Evolutionary conservation across 805 yeast species (phyloP).

Genomic region (Lipomyces oligophaga): DNA sequence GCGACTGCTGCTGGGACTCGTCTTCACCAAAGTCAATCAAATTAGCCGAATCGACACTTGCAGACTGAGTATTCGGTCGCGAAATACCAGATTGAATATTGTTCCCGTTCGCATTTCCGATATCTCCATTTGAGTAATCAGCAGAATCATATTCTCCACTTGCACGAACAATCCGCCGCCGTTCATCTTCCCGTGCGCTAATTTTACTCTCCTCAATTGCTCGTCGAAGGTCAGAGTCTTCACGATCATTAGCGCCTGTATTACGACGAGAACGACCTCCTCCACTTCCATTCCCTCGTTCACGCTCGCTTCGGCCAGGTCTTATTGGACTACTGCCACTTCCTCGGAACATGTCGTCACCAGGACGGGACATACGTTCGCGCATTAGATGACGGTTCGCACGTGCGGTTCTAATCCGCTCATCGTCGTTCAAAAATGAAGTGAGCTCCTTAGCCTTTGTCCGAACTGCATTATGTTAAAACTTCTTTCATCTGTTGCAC

Average conservation of each 20-base stretch:
- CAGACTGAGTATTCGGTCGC: slow-evolving; percentile 63
- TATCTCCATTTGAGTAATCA: slow-evolving; percentile 36
- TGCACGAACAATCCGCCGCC: slow-evolving; percentile 42
- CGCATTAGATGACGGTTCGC: slow-evolving; percentile 37
- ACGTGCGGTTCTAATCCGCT: slow-evolving; percentile 70
- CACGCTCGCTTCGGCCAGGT: slow-evolving; percentile 4
- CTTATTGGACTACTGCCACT: not conserved
- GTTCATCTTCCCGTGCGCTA: slow-evolving; percentile 77
- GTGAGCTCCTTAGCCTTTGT: slow-evolving; percentile 89
- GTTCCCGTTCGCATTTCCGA: not conserved
- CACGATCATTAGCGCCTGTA: slow-evolving; percentile 3
- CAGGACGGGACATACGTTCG: slow-evolving; percentile 18
- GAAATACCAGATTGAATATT: slow-evolving; percentile 54
- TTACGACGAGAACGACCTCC: slow-evolving; percentile 10
- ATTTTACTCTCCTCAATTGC: slow-evolving; percentile 76
- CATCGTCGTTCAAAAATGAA: slow-evolving; percentile 73
- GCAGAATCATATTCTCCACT: slow-evolving; percentile 34
- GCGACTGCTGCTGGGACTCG: slow-evolving; percentile 55
- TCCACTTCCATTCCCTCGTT: slow-evolving; percentile 1
- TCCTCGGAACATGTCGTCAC: slow-evolving; percentile 12
- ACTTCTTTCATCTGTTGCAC: too few species aligned
- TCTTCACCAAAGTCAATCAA: slow-evolving; percentile 49
- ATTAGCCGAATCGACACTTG: slow-evolving; percentile 40
- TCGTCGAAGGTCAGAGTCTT: slow-evolving; percentile 63
- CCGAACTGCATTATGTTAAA: slow-evolving; percentile 48